phyloP scores from a whole-genome alignment of 108 stramenopile genomes.

The Nitzschia putrida region DNA sequence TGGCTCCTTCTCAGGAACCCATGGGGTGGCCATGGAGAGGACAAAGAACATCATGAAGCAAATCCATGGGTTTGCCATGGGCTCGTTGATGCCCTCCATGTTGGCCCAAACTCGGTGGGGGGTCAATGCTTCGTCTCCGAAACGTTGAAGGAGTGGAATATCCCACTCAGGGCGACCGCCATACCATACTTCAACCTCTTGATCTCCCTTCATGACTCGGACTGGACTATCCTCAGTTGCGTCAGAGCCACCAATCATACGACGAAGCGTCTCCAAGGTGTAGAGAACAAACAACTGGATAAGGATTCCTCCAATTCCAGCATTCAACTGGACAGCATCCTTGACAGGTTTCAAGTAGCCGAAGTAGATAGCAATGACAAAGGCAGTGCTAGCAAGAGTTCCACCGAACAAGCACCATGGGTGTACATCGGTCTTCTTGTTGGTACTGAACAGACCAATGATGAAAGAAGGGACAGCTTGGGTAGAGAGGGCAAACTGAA shows the following conservation, averaged over 20 bases:
- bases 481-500: constrained; percentile 19
- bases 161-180: constrained; percentile 22
- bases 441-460: constrained; percentile 23
- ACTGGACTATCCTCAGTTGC: background rate
- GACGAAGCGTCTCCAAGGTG: constrained; percentile 2
- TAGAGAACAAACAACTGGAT: constrained; percentile 5
- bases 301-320: constrained; percentile 8
- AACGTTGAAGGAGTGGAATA: constrained; percentile 9
- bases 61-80: constrained; percentile 10
- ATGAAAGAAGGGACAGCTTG: constrained; percentile 28
- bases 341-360: constrained; percentile 1
- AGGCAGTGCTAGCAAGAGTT: background rate
- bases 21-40: constrained; percentile 1
- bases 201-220: background rate
- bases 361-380: constrained; percentile 1
- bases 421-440: constrained; percentile 9
- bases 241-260: background rate
- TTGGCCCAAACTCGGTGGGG: constrained; percentile 2
- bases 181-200: constrained; percentile 4
- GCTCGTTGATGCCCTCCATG: constrained; percentile 26
- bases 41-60: constrained; percentile 11
- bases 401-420: constrained; percentile 9
- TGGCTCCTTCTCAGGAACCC: background rate
- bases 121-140: constrained; percentile 21
- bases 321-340: constrained; percentile 7